Evolutionary conservation across 805 yeast species (phyloP).

Genomic region (Lipomyces spencermartinsiae): DNA sequence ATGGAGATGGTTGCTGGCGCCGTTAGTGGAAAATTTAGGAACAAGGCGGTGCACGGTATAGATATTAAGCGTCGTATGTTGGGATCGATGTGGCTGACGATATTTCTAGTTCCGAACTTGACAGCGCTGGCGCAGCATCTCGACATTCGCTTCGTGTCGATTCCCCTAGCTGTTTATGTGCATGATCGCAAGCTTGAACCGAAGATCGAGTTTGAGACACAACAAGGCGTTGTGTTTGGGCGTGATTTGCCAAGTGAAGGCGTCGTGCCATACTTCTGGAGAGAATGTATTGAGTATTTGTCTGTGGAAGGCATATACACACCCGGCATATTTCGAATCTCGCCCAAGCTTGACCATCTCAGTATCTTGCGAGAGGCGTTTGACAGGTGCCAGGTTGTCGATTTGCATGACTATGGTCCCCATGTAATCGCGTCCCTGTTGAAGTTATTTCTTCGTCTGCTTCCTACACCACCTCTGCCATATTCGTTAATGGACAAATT

Average conservation of each 20-base stretch:
- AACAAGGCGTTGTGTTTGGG: slow-evolving; percentile 46
- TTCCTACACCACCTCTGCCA: slow-evolving; percentile 63
- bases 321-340: slow-evolving; percentile 39
- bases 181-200: slow-evolving; percentile 64
- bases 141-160: slow-evolving; percentile 77
- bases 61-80: slow-evolving; percentile 31
- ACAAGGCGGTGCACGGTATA: slow-evolving; percentile 55
- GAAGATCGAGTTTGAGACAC: slow-evolving; percentile 58
- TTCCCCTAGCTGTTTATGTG: slow-evolving; percentile 75
- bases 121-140: slow-evolving; percentile 63
- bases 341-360: slow-evolving; percentile 41
- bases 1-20: slow-evolving; percentile 74
- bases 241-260: slow-evolving; percentile 38
- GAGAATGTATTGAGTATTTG: slow-evolving; percentile 40
- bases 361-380: slow-evolving; percentile 46
- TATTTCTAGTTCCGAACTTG: slow-evolving; percentile 42
- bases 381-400: slow-evolving; percentile 58
- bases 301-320: slow-evolving; percentile 34
- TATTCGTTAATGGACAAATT: slow-evolving; percentile 14
- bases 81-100: not conserved
- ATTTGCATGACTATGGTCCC: slow-evolving; percentile 64
- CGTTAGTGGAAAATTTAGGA: slow-evolving; percentile 54
- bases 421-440: slow-evolving; percentile 55
- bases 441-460: slow-evolving; percentile 55
- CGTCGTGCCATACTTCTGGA: slow-evolving; percentile 47